phyloP scores from a whole-genome alignment of 1,139 yeast species.

The Blastobotrys illinoisensis region DNA sequence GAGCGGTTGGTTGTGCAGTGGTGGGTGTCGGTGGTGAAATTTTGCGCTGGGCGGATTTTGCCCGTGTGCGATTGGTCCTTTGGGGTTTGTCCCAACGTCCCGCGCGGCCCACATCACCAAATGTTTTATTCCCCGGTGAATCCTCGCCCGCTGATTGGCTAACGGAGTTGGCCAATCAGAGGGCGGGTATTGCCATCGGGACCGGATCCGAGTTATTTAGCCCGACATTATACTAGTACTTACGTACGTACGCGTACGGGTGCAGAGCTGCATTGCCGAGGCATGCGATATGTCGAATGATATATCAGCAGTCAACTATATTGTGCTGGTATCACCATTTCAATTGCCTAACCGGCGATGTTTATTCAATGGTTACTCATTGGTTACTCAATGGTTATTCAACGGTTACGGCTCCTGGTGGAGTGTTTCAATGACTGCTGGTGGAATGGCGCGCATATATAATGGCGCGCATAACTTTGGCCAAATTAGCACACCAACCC shows the following conservation, averaged over 20 bases:
- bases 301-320: too few species aligned
- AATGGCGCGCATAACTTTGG: not conserved
- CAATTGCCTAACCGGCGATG: too few species aligned
- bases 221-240: not conserved
- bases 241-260: too few species aligned
- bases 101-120: constrained; percentile 1
- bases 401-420: too few species aligned
- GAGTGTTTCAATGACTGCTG: not conserved
- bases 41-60: not conserved
- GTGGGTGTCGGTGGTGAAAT: not conserved
- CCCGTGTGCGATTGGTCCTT: not conserved
- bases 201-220: not conserved
- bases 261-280: too few species aligned
- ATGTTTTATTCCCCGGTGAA: not conserved
- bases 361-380: too few species aligned
- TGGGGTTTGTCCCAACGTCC: not conserved
- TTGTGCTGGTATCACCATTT: too few species aligned
- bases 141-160: not conserved
- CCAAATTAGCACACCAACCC: not conserved
- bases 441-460: not conserved
- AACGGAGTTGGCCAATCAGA: not conserved
- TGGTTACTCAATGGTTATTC: too few species aligned
- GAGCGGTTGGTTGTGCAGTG: not conserved
- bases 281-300: too few species aligned
- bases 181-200: not conserved